These are phyloP conservation scores for Rubia tinctorum DNA, from an alignment of 305 asterid species.

Conservation along the genomic window DNA sequence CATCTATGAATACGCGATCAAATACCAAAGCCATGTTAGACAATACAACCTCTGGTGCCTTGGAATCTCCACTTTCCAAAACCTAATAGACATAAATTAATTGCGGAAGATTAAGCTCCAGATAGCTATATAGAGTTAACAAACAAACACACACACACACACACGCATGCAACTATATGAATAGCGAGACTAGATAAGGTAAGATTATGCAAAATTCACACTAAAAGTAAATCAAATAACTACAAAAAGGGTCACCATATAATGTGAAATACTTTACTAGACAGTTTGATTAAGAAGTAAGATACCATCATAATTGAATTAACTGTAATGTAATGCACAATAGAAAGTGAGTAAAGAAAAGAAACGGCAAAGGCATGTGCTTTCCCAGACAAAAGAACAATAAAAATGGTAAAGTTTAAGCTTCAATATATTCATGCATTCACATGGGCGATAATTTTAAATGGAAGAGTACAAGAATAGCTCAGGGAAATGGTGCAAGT, in stretches of 20 bases:
- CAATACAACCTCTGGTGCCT: slow-evolving; percentile 58
- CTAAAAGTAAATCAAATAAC: neutral
- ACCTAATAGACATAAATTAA: no score
- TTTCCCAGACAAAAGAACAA: neutral
- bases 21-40: slow-evolving; percentile 70
- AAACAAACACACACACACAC: neutral
- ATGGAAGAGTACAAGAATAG: neutral
- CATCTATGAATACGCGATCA: slow-evolving; percentile 67
- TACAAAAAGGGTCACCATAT: neutral
- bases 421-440: neutral
- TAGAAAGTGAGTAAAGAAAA: neutral
- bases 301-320: neutral
- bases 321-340: no score
- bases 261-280: neutral
- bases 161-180: neutral
- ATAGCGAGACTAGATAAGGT: neutral
- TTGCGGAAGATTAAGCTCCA: slow-evolving; percentile 11
- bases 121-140: no score
- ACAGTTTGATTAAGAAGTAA: neutral
- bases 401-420: neutral
- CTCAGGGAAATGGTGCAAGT: neutral
- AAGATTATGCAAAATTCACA: neutral
- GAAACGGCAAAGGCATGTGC: neutral
- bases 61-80: slow-evolving; percentile 54
- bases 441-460: no score